A percentile compares a stretch with the other conserved stretches of the same genome.
Conservation (phyloP, 306 rosid species). For the Gastrolobium villosum region DNA sequence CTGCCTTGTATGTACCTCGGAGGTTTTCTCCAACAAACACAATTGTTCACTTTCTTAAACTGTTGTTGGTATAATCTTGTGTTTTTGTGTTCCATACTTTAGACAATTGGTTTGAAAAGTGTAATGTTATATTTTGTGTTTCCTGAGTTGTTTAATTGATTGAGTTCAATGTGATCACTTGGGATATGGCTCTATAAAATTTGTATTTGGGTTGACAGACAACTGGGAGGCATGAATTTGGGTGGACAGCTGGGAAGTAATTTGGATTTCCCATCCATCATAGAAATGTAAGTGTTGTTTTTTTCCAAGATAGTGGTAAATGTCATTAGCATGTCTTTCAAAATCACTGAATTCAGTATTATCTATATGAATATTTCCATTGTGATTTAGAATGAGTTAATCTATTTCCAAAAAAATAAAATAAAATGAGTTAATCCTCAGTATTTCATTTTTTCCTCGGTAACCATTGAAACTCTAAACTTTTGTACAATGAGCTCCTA, state of each 20-base stretch:
- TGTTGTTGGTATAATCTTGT: background rate
- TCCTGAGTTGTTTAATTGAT: constrained; percentile 47
- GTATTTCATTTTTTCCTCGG: background rate
- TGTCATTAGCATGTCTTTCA: constrained; percentile 24
- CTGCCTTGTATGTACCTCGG: constrained; percentile 61
- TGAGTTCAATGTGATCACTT: background rate
- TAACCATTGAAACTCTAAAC: background rate
- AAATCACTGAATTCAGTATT: constrained; percentile 1
- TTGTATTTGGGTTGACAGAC: constrained; percentile 58
- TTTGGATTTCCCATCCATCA: constrained; percentile 71
- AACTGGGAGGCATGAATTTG: constrained; percentile 66
- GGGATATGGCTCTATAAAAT: constrained; percentile 14
- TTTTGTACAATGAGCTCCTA: background rate
- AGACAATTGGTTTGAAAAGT: background rate
- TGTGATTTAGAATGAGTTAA: background rate
- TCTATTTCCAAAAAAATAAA: no score
- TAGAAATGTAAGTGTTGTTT: constrained; percentile 66
- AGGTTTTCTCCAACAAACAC: no score
- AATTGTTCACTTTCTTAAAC: constrained; percentile 2
- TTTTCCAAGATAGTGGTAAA: background rate
- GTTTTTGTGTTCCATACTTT: background rate
- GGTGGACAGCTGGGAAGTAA: constrained; percentile 73
- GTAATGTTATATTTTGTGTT: background rate
- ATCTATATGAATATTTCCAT: background rate
- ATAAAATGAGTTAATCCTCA: constrained; percentile 3